Percentiles rank a stretch among this genome's conserved stretches.
Conservation (phyloP, 768 basidiomycete species). For the Tylopilus sp. region DNA sequence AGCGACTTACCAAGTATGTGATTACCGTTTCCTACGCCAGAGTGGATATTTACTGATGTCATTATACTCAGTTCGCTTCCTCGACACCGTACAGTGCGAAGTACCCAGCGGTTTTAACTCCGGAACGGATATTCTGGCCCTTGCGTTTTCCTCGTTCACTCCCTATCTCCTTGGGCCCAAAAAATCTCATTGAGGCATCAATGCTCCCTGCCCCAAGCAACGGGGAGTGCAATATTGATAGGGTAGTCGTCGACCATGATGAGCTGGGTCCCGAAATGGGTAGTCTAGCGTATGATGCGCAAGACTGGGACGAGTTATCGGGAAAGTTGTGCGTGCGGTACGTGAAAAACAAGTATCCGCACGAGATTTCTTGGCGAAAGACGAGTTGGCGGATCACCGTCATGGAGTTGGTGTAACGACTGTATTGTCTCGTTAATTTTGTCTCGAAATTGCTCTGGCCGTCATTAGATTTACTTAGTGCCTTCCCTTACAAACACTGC, state of each 20-base stretch:
- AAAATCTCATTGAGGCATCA: slow-evolving; percentile 23
- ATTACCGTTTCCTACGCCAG: background rate
- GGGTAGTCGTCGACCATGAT: slow-evolving; percentile 22
- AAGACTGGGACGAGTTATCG: slow-evolving; percentile 33
- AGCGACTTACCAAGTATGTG: slow-evolving; percentile 20
- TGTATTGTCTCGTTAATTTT: background rate
- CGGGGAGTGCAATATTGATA: slow-evolving; percentile 18
- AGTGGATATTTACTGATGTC: background rate
- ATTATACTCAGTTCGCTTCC: slow-evolving; percentile 17
- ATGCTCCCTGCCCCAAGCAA: slow-evolving; percentile 14
- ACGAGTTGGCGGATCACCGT: slow-evolving; percentile 22
- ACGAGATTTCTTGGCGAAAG: slow-evolving; percentile 24
- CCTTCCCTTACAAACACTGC: too few species aligned
- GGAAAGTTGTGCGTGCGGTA: slow-evolving; percentile 28
- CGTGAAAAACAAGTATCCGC: slow-evolving; percentile 19
- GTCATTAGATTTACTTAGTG: background rate
- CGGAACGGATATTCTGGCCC: slow-evolving; percentile 31
- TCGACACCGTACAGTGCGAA: slow-evolving; percentile 14
- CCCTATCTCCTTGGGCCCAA: slow-evolving; percentile 4
- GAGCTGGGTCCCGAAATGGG: slow-evolving; percentile 11
- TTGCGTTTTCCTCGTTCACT: slow-evolving; percentile 12
- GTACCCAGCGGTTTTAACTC: slow-evolving; percentile 21
- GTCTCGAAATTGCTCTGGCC: background rate
- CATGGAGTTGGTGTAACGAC: slow-evolving; percentile 22
- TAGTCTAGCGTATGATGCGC: slow-evolving; percentile 18